Percentiles rank a stretch among this genome's conserved stretches.
These are phyloP conservation scores for Phytophthora europaea DNA, from an alignment of 352 stramenopile genomes.

Conservation along the genomic window DNA sequence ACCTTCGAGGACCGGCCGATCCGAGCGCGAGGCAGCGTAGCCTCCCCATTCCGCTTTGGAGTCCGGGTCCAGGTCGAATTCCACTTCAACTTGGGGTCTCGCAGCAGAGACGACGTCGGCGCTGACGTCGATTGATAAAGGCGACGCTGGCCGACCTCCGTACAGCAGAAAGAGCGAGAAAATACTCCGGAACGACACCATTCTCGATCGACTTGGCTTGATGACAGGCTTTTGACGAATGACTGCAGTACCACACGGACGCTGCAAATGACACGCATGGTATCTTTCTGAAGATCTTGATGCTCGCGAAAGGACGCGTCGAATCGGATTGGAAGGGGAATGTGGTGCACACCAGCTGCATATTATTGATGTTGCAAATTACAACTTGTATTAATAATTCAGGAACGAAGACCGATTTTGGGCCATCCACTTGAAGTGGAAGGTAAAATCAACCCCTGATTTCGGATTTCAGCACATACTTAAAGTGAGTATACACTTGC, in stretches of 20 bases:
- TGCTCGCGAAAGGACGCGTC: conserved; percentile 7
- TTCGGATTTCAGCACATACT: background rate
- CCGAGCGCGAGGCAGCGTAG: conserved; percentile 21
- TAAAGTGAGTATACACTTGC: too few species aligned
- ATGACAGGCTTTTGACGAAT: conserved; percentile 14
- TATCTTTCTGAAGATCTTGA: conserved; percentile 33
- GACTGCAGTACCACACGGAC: background rate
- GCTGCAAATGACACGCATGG: conserved; percentile 17
- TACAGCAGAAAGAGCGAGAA: conserved; percentile 21
- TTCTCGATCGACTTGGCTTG: conserved; percentile 4
- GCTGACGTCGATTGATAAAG: conserved; percentile 32
- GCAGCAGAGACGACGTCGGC: conserved; percentile 18
- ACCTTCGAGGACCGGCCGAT: conserved; percentile 34
- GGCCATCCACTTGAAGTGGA: background rate
- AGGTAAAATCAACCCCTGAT: background rate
- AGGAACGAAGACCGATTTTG: too few species aligned
- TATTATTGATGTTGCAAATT: too few species aligned
- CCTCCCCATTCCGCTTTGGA: conserved; percentile 34
- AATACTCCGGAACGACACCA: conserved; percentile 16
- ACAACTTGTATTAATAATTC: too few species aligned
- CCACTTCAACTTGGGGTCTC: conserved; percentile 37
- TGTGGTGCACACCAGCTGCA: background rate
- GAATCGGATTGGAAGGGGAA: background rate
- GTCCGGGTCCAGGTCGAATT: conserved; percentile 44
- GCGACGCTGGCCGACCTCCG: background rate